Evolutionary conservation across 371 early-diverging fungal species (phyloP).

Genomic region (Choanephora cucurbitarum): DNA sequence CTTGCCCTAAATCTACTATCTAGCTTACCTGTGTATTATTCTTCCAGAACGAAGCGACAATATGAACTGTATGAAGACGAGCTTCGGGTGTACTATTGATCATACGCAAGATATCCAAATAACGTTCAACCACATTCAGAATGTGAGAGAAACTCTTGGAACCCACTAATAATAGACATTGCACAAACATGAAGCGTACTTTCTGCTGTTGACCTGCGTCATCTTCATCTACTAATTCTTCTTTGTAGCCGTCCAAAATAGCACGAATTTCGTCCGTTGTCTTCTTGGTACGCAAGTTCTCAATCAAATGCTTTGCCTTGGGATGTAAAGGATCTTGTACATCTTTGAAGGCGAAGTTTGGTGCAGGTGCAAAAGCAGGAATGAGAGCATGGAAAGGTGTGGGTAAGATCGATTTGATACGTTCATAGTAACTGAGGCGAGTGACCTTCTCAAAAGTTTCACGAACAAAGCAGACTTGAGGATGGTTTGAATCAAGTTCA

Average conservation of each 20-base stretch:
- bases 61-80: constrained; percentile 70
- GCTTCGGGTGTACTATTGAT: constrained; percentile 62
- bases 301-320: constrained; percentile 61
- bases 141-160: constrained; percentile 94
- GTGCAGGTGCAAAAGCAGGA: constrained; percentile 67
- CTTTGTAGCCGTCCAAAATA: constrained; percentile 46
- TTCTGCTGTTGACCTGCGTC: constrained; percentile 42
- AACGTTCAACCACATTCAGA: constrained; percentile 86
- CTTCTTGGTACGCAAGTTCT: constrained; percentile 62
- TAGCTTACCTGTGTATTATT: constrained; percentile 67
- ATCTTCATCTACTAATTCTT: constrained; percentile 32
- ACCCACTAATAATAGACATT: constrained; percentile 82
- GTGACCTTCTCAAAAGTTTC: constrained; percentile 82
- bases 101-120: constrained; percentile 67
- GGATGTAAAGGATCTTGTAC: constrained; percentile 52
- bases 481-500: constrained; percentile 46
- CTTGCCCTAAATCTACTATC: neutral
- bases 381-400: constrained; percentile 63
- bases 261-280: constrained; percentile 64
- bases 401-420: constrained; percentile 78
- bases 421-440: constrained; percentile 86
- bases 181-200: constrained; percentile 73
- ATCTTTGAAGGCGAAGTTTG: constrained; percentile 68
- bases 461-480: constrained; percentile 68
- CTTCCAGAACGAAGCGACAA: constrained; percentile 82